Percentiles rank a stretch among this genome's conserved stretches.
Evolutionary conservation across 2,329 filamentous ascomycete species (phyloP).

Genomic region (Sporothrix humicola): DNA sequence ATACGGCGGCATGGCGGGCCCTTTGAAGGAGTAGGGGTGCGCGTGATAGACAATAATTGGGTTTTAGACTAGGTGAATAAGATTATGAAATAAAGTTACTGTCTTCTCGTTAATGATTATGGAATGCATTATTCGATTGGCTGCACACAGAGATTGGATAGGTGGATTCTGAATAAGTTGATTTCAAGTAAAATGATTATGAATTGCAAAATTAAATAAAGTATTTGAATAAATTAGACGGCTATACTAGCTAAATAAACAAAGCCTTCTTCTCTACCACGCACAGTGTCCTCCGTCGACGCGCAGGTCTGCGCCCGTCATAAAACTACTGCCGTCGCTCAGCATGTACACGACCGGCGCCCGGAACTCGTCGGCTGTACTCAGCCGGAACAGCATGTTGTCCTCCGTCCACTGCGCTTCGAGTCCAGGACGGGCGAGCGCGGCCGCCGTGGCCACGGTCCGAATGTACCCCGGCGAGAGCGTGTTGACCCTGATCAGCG

Average conservation of each 20-base stretch:
- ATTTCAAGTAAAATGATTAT: neutral
- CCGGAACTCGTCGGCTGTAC: neutral
- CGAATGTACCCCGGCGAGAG: slow-evolving; percentile 59
- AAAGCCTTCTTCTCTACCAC: neutral
- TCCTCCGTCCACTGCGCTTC: slow-evolving; percentile 10
- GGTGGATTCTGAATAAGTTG: neutral
- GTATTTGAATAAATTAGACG: no score
- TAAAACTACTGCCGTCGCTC: slow-evolving; percentile 3
- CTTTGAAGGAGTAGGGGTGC: no score
- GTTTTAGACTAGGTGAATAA: no score
- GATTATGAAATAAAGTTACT: no score
- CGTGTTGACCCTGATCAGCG: slow-evolving; percentile 57
- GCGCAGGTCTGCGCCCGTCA: slow-evolving; percentile 5
- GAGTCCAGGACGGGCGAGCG: neutral
- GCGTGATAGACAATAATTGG: no score
- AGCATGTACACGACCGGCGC: slow-evolving; percentile 3
- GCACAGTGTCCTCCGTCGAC: slow-evolving; percentile 26
- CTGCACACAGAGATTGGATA: no score
- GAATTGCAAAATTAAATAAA: no score
- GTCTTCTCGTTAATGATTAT: no score
- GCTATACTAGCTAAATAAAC: neutral
- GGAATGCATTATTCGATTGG: no score
- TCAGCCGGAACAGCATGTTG: slow-evolving; percentile 9
- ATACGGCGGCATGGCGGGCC: no score
- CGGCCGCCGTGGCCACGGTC: neutral